Evolutionary conservation across 495 filamentous ascomycete genomes (phyloP).

Genomic region (Trichoderma orchidacearum): DNA sequence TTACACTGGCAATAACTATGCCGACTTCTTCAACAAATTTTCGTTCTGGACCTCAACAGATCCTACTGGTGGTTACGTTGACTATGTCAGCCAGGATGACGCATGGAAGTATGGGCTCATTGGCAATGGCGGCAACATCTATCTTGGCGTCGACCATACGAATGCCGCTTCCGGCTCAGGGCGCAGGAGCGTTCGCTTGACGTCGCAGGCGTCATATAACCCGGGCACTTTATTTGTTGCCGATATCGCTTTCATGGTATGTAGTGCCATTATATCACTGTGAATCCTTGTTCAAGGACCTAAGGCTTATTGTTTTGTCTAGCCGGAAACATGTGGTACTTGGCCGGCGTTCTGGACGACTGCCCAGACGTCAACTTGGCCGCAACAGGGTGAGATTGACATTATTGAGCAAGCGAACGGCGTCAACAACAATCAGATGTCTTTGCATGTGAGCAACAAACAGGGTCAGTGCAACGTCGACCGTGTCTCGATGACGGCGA

Average conservation of each 20-base stretch:
- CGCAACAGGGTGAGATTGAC: slow-evolving; percentile 71
- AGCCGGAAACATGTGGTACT: slow-evolving; percentile 48
- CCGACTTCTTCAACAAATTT: slow-evolving; percentile 46
- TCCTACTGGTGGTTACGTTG: slow-evolving; percentile 57
- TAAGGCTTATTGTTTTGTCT: slow-evolving; percentile 60
- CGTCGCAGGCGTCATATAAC: slow-evolving; percentile 51
- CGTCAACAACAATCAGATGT: slow-evolving; percentile 55
- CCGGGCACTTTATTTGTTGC: slow-evolving; percentile 60
- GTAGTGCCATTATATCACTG: too few species aligned
- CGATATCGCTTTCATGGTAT: too few species aligned
- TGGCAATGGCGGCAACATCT: slow-evolving; percentile 35
- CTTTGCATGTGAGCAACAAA: too few species aligned
- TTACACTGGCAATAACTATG: too few species aligned
- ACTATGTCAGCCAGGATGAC: slow-evolving; percentile 43
- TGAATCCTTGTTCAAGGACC: too few species aligned
- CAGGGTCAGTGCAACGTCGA: too few species aligned
- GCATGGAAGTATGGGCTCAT: slow-evolving; percentile 45
- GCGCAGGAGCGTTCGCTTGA: slow-evolving; percentile 54
- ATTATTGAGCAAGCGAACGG: slow-evolving; percentile 91
- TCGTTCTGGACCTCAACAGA: slow-evolving; percentile 39
- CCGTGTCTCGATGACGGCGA: too few species aligned
- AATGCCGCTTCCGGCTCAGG: slow-evolving; percentile 32
- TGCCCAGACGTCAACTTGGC: slow-evolving; percentile 66
- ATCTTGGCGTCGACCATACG: slow-evolving; percentile 40
- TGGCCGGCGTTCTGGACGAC: slow-evolving; percentile 56